Base-by-base conservation (phyloP, 768 basidiomycete genomes). In the Serpula lacrymans region DNA sequence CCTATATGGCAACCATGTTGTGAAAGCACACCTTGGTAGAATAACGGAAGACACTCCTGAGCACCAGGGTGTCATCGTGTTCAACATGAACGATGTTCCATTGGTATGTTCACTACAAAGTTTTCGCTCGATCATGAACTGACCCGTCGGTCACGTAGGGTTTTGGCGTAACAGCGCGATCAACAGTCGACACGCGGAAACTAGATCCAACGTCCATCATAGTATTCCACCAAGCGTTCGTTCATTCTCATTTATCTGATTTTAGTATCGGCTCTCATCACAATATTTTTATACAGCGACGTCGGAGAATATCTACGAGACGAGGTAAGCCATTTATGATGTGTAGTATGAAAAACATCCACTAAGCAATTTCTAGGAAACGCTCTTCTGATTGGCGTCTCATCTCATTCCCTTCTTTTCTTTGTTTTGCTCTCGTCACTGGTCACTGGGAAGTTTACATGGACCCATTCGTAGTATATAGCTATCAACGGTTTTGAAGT, bases 31-130 rank as follows among this genome's bases (percentile, higher is more conserved):
- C 65, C 72, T 99, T n/a, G 96, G 96, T 13, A 78, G 95, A 45
- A 97, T 98, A 60, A 97, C 96, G 34, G 96, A 99, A 60, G 96
- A 99, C 57, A 95, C 94, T 3, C 94, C 95, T 9, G 96, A 99
- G 57, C 95, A 99, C 59, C 96, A 98, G 59, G 96, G 96, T 33
- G 96, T 98, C 2, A 89, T 98, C 11, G 82, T 98, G 18, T 98
- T 80, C 70, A 93, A 82, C 59, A 98, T 98, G 96, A 85, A 72
- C 43, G 95, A 99, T 61, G 74, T 89, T 20, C 96, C 96, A 48
- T 65, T 99, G 45, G 94, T 95, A 55, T 48, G 78, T 68, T 25
- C 2, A 34, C 12, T 10, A 27, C 23, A 3, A 14, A 16, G 23
- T 42, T 26, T 33, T 26, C 22, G 23, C 23, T 27, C 25, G 8